Percentiles rank a stretch among this genome's conserved stretches.
Conservation (phyloP, 345 rosid genomes). For the Lepidium aucheri region DNA sequence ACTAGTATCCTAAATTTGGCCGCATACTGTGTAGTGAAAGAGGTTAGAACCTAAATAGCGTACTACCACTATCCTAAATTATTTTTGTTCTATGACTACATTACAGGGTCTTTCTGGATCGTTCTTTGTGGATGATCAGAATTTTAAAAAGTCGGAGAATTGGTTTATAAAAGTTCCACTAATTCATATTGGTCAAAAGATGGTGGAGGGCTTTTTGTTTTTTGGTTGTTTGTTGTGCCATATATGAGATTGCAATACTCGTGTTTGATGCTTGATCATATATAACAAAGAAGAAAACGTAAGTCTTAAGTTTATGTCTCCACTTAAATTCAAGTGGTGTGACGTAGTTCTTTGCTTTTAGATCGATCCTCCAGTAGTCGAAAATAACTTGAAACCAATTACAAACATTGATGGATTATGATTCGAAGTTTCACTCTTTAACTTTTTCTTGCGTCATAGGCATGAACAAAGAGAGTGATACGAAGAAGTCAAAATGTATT, state of each 20-base stretch:
- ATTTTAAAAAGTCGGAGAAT: conserved; percentile 16
- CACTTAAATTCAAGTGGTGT: conserved; percentile 24
- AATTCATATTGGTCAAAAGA: conserved; percentile 24
- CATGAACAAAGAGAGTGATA: conserved; percentile 25
- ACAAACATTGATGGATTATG: conserved; percentile 18
- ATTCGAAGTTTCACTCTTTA: conserved; percentile 20
- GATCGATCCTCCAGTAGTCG: conserved; percentile 20
- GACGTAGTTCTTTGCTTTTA: conserved; percentile 27
- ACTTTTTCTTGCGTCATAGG: conserved; percentile 20
- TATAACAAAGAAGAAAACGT: conserved; percentile 21
- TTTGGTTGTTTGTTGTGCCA: conserved; percentile 5
- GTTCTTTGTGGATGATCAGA: conserved; percentile 16
- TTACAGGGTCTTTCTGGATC: no score
- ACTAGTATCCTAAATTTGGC: no score
- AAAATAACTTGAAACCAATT: conserved; percentile 23
- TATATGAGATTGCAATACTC: conserved; percentile 14
- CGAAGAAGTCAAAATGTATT: conserved; percentile 27
- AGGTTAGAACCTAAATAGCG: no score
- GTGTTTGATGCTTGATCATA: conserved; percentile 10
- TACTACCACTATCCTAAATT: no score
- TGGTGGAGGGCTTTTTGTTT: conserved; percentile 12
- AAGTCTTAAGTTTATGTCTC: conserved; percentile 31
- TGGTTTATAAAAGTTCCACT: conserved; percentile 26
- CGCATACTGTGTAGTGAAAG: no score
- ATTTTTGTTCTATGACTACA: no score